phyloP scores from a whole-genome alignment of 495 filamentous ascomycete species.

The Hypoxylon fuscum region DNA sequence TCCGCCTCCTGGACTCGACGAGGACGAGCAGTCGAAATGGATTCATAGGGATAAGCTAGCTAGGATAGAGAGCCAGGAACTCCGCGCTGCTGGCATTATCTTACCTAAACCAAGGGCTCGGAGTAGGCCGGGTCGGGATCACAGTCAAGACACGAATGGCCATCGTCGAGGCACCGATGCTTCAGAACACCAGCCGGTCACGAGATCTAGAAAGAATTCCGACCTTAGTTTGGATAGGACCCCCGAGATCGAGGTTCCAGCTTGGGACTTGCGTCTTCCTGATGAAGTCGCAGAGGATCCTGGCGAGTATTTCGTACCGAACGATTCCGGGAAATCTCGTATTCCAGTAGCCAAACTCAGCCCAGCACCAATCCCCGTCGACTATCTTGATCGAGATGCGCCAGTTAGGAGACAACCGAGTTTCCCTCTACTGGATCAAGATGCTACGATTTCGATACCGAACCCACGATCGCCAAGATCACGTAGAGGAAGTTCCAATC shows the following conservation, averaged over 20 bases:
- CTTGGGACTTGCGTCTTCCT: conserved; percentile 78
- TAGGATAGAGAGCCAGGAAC: conserved; percentile 89
- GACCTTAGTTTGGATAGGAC: conserved; percentile 46
- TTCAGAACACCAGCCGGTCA: conserved; percentile 40
- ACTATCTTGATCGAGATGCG: conserved; percentile 75
- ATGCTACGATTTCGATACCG: conserved; percentile 63
- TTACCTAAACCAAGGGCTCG: conserved; percentile 68
- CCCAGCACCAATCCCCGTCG: conserved; percentile 75
- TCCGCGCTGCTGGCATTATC: conserved; percentile 84
- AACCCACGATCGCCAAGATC: conserved; percentile 72
- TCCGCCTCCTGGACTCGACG: conserved; percentile 12
- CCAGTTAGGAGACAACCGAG: conserved; percentile 70
- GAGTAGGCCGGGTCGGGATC: conserved; percentile 64
- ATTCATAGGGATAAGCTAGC: conserved; percentile 97
- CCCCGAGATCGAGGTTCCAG: conserved; percentile 42
- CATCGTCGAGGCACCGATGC: conserved; percentile 59
- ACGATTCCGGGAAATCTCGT: conserved; percentile 64
- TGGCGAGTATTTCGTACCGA: conserved; percentile 54
- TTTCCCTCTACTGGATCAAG: conserved; percentile 54
- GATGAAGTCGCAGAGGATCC: conserved; percentile 81
- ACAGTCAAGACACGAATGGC: conserved; percentile 43
- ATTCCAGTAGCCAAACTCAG: conserved; percentile 86
- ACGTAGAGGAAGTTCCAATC: conserved; percentile 72
- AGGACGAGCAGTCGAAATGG: conserved; percentile 78
- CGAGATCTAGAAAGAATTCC: conserved; percentile 59